phyloP scores from a whole-genome alignment of 2,329 filamentous ascomycete genomes.

The Endocalyx cinctus region DNA sequence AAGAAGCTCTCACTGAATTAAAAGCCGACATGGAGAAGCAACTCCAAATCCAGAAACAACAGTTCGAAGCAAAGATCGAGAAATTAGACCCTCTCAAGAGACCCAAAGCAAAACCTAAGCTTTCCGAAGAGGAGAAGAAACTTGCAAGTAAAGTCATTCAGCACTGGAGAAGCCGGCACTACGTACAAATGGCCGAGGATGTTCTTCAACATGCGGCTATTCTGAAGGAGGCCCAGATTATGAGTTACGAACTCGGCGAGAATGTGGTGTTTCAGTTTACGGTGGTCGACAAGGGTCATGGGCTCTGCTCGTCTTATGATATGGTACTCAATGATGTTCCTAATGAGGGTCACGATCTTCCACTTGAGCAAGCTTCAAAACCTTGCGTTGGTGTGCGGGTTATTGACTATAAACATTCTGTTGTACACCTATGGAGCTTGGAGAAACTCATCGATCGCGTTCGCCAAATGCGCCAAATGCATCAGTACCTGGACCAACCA shows the following conservation, averaged over 20 bases:
- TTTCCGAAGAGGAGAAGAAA: constrained; percentile 68
- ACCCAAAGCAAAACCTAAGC: constrained; percentile 55
- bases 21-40: constrained; percentile 89
- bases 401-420: constrained; percentile 80
- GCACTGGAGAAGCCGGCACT: constrained; percentile 80
- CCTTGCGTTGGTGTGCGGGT: constrained; percentile 89
- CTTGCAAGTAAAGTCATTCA: constrained; percentile 62
- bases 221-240: constrained; percentile 93
- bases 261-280: constrained; percentile 92
- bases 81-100: constrained; percentile 63
- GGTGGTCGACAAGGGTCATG: constrained; percentile 83
- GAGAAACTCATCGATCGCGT: constrained; percentile 87
- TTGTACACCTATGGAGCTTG: constrained; percentile 90
- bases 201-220: constrained; percentile 83
- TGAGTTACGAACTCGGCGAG: constrained; percentile 95
- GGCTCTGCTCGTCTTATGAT: constrained; percentile 90
- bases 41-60: constrained; percentile 74
- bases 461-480: constrained; percentile 90
- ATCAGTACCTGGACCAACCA: constrained; percentile 92
- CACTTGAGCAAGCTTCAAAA: constrained; percentile 76
- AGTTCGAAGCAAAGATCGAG: constrained; percentile 80
- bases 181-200: constrained; percentile 89
- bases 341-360: constrained; percentile 76
- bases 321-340: constrained; percentile 89
- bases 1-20: constrained; percentile 68